Base-by-base conservation (phyloP, 1,284 basidiomycete species). In the Heliocybe sulcata region DNA sequence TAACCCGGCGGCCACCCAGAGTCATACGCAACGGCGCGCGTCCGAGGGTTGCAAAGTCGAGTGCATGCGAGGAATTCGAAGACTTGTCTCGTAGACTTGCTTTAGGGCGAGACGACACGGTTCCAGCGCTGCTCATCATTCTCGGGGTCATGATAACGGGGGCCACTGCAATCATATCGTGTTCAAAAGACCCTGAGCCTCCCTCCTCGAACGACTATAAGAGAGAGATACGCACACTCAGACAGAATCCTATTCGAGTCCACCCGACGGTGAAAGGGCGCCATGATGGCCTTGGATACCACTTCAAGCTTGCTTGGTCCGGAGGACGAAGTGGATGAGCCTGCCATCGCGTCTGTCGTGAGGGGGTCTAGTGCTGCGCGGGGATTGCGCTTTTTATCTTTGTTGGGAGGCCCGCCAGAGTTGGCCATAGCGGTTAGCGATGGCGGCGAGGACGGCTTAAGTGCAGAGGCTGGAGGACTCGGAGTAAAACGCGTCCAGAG, bases 121-220 rank as follows among this genome's bases (percentile, higher is more conserved):
- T 83, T 12, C 85, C 77, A 2, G 86, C 79, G 45, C 79, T 77
- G 54, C 79, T 81, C 55, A 92, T 79, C 79, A 92, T 87, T 59
- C 83, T 77, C 22, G 91, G 89, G 2, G 92, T 92, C 92, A 95
- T 93, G 63, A 95, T 87, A 57, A 86, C 83, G 11, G 92, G 92
- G 3, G 92, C 91, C 65, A 95, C 92, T 95, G 66, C 11, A 60
- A 38, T 53, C 47, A 45, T 20, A 25, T 4, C 23, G 20, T 22
- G 20, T 26, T 49, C 12, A 49, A 22, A 9, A n/a, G 20, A 25
- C 22, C 12, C 47, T 26, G 25, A 49, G 20, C 22, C 3, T 12
- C 23, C 11, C 23, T 16, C 22, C 6, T 11, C 11, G n/a, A 26
- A 23, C 26, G 23, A 56, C 29, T 49, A 54, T 38, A 38, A 51